Base-by-base conservation (phyloP, 768 basidiomycete species). In the Suillus hirtellus region DNA sequence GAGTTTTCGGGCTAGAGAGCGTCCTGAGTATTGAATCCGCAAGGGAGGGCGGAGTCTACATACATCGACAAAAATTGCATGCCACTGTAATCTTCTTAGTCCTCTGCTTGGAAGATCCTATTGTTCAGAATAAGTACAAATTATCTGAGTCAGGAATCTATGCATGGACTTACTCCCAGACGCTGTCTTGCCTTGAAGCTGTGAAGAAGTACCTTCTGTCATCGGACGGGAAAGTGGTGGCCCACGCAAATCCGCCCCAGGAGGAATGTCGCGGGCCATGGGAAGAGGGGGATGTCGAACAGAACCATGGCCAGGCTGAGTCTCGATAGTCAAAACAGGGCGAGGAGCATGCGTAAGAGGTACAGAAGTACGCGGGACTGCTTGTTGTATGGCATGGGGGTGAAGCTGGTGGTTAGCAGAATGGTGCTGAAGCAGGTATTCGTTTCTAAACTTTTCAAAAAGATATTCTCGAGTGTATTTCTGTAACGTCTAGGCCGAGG, bases 51-150 rank as follows among this genome's bases (percentile, higher is more conserved):
- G 54, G 60, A 63, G 60, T 61, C 47, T 52, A 83, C 90, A 78
- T 75, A 93, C 92, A 93, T 65, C 92, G 89, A 79, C 92, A 94
- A 75, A 94, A 94, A 75, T 94, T 93, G 79, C 92, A 94, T 44
- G 92, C 92, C 52, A 93, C 91, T 24, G 89, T 92, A 60, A 93
- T 93, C 77, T 94, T 93, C 81, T 92, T 93, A 60, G 88, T 85
- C 63, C 90, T 83, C 67, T 85, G 85, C 67, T 89, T 88, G 65
- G 81, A 81, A 40, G 86, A 84, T 72, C 82, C 87, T 86, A 68
- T 61, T 63, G 44, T 62, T 64, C 15, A 55, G 42, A 65, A 61
- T 64, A 67, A 64, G 66, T 67, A 67, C 62, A 62, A 59, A 43
- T 56, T 54, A 55, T 60, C 63, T 42, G 40, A 52, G 43, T n/a